Conservation (phyloP, 1,284 basidiomycete genomes). For the Moesziomyces parantarcticus region DNA sequence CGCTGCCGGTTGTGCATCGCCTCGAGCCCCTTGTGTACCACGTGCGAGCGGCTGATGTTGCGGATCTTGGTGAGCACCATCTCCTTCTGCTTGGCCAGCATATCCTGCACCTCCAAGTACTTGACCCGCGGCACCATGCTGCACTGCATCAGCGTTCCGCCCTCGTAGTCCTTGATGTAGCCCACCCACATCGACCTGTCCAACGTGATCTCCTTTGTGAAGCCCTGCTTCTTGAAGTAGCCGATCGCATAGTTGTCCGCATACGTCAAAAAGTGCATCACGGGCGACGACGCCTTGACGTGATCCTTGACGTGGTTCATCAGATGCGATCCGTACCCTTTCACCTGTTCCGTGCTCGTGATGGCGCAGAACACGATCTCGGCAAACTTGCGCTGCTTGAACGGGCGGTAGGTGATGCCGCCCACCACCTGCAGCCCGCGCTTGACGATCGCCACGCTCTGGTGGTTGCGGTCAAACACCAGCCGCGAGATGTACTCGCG, state of each 20-base stretch:
- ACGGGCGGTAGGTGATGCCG: conserved; percentile 96
- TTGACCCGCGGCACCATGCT: conserved; percentile 90
- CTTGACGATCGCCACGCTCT: conserved; percentile 93
- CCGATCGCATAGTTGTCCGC: conserved; percentile 99
- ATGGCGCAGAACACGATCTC: conserved; percentile 99
- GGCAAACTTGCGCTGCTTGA: conserved; percentile 92
- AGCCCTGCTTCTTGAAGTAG: conserved; percentile 95
- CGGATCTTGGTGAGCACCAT: conserved; percentile 81
- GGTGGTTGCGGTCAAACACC: conserved; percentile 92
- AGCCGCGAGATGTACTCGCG: conserved; percentile 96
- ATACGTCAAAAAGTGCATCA: conserved; percentile 96
- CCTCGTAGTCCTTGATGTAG: conserved; percentile 99
- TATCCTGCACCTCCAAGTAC: conserved; percentile 84
- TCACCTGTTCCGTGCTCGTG: conserved; percentile 94
- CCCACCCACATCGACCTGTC: conserved; percentile 94
- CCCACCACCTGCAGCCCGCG: conserved; percentile 95
- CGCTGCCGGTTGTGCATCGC: conserved; percentile 77
- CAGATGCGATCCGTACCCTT: conserved; percentile 97
- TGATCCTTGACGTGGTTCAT: conserved; percentile 99
- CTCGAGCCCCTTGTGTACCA: conserved; percentile 84
- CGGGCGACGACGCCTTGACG: conserved; percentile 80
- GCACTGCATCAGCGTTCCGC: conserved; percentile 99
- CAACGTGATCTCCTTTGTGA: conserved; percentile 94
- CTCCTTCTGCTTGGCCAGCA: conserved; percentile 85
- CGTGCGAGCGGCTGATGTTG: conserved; percentile 84